Base-by-base conservation (phyloP, 192 early-diverging fungal genomes). In the Coemansia sp. region DNA sequence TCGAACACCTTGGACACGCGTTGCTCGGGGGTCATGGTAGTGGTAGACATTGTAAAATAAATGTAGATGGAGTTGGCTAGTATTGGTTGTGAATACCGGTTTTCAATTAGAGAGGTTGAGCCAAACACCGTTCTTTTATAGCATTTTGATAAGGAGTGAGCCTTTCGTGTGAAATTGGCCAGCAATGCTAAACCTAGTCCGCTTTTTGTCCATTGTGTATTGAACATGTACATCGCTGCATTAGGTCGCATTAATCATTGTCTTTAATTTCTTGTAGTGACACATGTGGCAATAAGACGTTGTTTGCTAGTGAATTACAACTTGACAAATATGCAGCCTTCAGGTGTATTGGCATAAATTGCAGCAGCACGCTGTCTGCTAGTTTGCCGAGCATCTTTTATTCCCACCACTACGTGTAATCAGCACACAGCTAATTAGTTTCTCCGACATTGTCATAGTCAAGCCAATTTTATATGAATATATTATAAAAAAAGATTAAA, bases 1-100 rank as follows among this genome's bases (percentile, higher is more conserved):
- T 75, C 67, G 47, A 89, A 87, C n/a, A 89, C 68, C 16, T 39
- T 38, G 16, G 74, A 69, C 33, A 81, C 82, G 18, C 47, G 47
- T 20, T 50, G 47, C n/a, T 50, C 47, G 5, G 20, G 47, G 8
- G 47, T 50, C 47, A 22, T 50, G 2, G 20, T 50, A 7, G 20
- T 50, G n/a, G 47, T 50, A 8, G 16, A 20, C 47, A 50, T 50
- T 50, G 3, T 50, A 13, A 16, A 8, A 50, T 16, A n/a, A 20
- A 16, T 50, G 20, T 9, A 7, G 3, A 5, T 18, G 47, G 47
- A 18, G 44, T 13, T 46, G 18, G 44, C 44, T 46, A 46, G 5
- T 15, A 13, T 46, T 46, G 18, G 43, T 46, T 46, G 12, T 46
- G n/a, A n/a, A n/a, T n/a, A n/a, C n/a, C n/a, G 43, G 43, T 44